Percentiles rank a stretch among this genome's conserved stretches.
phyloP scores from a whole-genome alignment of 2,329 filamentous ascomycete species.

The Phyllosticta ampelicida region DNA sequence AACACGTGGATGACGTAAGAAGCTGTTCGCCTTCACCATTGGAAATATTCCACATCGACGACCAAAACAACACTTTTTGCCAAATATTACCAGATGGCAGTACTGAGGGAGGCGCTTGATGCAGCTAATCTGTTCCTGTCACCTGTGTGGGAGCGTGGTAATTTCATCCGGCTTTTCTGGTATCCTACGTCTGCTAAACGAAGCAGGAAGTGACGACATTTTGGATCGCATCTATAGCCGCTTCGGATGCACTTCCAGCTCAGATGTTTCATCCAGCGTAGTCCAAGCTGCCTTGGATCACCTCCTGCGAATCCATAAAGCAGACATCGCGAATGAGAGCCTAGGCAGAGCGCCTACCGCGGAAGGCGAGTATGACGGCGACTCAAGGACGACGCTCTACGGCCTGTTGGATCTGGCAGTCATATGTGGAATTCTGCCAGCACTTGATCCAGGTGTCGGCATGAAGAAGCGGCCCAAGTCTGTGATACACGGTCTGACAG shows the following conservation, averaged over 20 bases:
- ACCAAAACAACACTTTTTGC: neutral
- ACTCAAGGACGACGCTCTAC: conserved; percentile 27
- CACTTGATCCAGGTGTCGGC: conserved; percentile 22
- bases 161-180: neutral
- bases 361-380: conserved; percentile 28
- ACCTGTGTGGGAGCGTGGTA: conserved; percentile 7
- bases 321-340: conserved; percentile 17
- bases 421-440: conserved; percentile 25
- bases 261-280: neutral
- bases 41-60: conserved; percentile 1
- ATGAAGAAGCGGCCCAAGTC: conserved; percentile 25
- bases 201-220: conserved; percentile 6
- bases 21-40: neutral
- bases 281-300: conserved; percentile 19
- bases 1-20: conserved; percentile 7
- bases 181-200: conserved; percentile 2
- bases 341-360: conserved; percentile 13
- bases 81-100: neutral
- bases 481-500: conserved; percentile 16
- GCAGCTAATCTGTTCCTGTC: conserved; percentile 14
- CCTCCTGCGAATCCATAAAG: conserved; percentile 24
- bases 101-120: conserved; percentile 23
- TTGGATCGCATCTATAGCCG: neutral
- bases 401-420: conserved; percentile 27
- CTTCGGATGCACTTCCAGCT: neutral